Evolutionary conservation across 1,284 basidiomycete genomes (phyloP).

Genomic region (Porodaedalea pini): DNA sequence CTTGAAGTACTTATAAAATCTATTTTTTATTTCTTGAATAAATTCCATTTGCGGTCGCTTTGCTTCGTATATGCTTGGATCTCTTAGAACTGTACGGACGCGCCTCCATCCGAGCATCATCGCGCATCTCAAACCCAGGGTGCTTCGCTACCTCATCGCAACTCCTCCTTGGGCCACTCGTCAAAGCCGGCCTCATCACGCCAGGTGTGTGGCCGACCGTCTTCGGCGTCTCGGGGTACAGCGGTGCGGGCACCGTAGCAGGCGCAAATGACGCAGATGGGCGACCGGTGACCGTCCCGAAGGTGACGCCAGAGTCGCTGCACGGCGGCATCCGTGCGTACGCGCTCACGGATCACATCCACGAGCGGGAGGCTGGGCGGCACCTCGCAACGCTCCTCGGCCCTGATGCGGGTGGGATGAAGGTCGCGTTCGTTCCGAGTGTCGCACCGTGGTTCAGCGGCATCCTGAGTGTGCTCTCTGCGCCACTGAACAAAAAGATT

Average conservation of each 20-base stretch:
- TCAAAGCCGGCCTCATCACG: constrained; percentile 58
- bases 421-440: constrained; percentile 83
- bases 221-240: constrained; percentile 93
- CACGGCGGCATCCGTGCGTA: constrained; percentile 81
- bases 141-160: constrained; percentile 96
- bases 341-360: constrained; percentile 94
- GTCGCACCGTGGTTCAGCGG: constrained; percentile 97
- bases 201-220: constrained; percentile 74
- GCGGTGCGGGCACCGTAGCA: constrained; percentile 88
- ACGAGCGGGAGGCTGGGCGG: constrained; percentile 89
- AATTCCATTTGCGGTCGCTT: background rate
- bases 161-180: constrained; percentile 85
- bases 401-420: constrained; percentile 36
- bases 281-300: constrained; percentile 74
- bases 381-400: constrained; percentile 71
- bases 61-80: constrained; percentile 27
- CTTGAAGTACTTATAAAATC: constrained; percentile 8
- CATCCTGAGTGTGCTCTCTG: constrained; percentile 83
- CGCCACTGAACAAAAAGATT: constrained; percentile 67
- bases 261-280: constrained; percentile 63
- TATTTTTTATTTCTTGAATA: constrained; percentile 18
- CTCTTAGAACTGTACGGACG: constrained; percentile 86
- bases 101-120: constrained; percentile 61
- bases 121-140: constrained; percentile 93
- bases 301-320: constrained; percentile 77